Percentiles rank a stretch among this genome's conserved stretches.
Evolutionary conservation across 768 basidiomycete genomes (phyloP).

Genomic region (Pleurotus tuoliensis): DNA sequence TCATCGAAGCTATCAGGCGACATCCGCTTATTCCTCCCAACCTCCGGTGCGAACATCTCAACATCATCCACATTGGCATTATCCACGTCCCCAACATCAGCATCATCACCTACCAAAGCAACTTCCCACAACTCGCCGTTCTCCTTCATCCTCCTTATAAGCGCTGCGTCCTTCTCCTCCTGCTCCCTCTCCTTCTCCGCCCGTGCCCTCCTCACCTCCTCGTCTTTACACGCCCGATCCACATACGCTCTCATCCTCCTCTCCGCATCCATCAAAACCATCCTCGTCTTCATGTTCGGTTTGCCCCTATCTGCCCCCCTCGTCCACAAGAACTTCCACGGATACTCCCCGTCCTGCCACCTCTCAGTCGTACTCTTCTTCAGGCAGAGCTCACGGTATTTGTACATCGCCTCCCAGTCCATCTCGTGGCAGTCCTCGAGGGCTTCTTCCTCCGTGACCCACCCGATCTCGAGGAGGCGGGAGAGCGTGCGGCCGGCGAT

Average conservation of each 20-base stretch:
- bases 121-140: too few relatives aligned
- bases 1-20: not conserved
- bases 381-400: not conserved
- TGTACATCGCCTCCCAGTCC: slow-evolving; percentile 30
- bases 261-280: not conserved
- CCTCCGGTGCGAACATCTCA: not conserved
- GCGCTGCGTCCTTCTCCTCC: not conserved
- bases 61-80: not conserved
- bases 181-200: not conserved
- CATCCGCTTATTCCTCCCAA: not conserved
- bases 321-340: not conserved
- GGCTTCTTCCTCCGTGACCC: slow-evolving; percentile 31
- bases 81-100: too few relatives aligned
- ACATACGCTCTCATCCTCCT: not conserved
- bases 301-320: not conserved
- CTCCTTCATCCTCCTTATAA: not conserved
- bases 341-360: not conserved
- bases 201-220: not conserved
- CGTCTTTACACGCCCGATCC: not conserved
- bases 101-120: too few relatives aligned
- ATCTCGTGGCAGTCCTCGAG: slow-evolving; percentile 24
- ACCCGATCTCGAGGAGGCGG: slow-evolving; percentile 33
- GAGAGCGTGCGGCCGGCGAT: slow-evolving; percentile 34
- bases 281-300: not conserved
- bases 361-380: not conserved